Base-by-base conservation (phyloP, 2,329 filamentous ascomycete genomes). In the Hypoxylon sp. region DNA sequence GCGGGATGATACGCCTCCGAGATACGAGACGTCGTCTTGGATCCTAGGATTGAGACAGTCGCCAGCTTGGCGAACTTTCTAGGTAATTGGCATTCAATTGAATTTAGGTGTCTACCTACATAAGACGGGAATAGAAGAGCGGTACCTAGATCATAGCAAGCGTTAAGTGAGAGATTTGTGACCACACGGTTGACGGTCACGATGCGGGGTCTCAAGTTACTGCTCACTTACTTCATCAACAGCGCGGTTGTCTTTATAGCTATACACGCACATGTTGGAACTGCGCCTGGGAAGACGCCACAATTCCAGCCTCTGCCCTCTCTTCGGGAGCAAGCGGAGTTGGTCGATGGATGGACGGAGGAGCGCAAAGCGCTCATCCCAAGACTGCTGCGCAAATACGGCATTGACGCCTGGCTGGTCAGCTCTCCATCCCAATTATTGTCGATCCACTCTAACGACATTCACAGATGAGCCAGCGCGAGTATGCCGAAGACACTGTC, bases 401-500 rank as follows among this genome's bases (percentile, higher is more conserved):
- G 77, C 55, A 78, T 85, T 33, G 84, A 84, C 68, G 84, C 83
- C 17, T 86, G 84, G 84, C 79, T 86, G 57, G 82, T 84, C 22
- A 1, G 78, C 78, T 22, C 46, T 53, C 51, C 48, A 31, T 31
- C 46, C 35, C 8, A 10, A 22, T 31, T 14, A 26, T 6, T 19
- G 1, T 35, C 9, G 22, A n/a, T 19, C 6, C 33, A 5, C 9
- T 14, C 51, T 59, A 35, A 46, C 22, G 46, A 48, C 2, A 10
- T 13, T 9, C 17, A 13, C 46, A 85, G 83, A 83, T 85, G 70
- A 84, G 82, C 77, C 83, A 86, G 75, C 81, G 81, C 54, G 84
- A 86, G 69, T 85, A 86, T 71, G 83, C 82, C 66, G 84, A 86
- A 71, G 84, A 86, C 62, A 85, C 84, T 0, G 80, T 83, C 24